Base-by-base conservation (phyloP, 176 grass and related monocot genomes). In the Canna indica region DNA sequence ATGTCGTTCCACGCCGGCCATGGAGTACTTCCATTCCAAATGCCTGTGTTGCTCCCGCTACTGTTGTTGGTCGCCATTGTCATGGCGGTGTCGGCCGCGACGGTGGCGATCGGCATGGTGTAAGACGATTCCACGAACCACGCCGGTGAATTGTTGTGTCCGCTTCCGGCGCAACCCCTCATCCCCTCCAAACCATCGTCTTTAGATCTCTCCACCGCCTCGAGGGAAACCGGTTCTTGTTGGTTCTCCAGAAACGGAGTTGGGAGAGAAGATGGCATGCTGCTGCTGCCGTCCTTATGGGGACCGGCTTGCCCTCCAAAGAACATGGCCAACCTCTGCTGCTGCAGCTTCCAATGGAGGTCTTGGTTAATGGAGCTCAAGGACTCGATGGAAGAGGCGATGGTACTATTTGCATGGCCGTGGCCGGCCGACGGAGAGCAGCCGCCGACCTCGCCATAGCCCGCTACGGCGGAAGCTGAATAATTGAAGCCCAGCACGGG, bases 361-460 rank as follows among this genome's bases (percentile, higher is more conserved):
- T 96, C 88, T 76, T 96, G 92, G 81, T 96, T 96, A 77, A 96
- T 96, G 81, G 90, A 96, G 76, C 92, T 96, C 25, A 96, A 76
- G 60, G 92, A 96, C 73, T 96, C 92, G 71, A 96, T 96, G 36
- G 92, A 96, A 28, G 92, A 83, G 33, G 88, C 88, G 68, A 96
- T 88, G 81, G 68, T 82, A 77, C 85, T 84, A 73, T 67, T 78
- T 41, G 76, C 47, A 57, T 73, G 5, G 75, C 81, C 16, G 72
- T 59, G 39, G 22, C 44, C 47, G 26, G 20, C 57, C 71, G 1
- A 75, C 16, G 62, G 36, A 76, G 15, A 63, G 68, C 35, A 54
- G 50, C 58, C 2, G 35, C 26, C 60, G 39, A 56, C 18, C 25
- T 44, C 12, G 1, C 24, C 5, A 34, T 70, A 27, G 1, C 73